Conservation (phyloP, 1,284 basidiomycete genomes). For the Termitomyces sp. region DNA sequence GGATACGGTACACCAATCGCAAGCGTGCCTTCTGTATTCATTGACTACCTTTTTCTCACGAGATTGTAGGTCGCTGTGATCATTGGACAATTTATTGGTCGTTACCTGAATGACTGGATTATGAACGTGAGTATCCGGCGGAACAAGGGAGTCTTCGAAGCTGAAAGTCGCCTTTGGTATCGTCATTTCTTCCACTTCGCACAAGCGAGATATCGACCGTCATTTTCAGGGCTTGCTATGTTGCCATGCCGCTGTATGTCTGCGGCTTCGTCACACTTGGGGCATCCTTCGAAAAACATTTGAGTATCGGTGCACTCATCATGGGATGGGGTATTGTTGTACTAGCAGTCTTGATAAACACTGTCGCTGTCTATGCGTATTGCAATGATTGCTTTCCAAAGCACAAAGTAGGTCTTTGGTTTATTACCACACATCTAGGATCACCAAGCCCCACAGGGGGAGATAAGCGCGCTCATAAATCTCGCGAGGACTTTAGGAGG, state of each 20-base stretch:
- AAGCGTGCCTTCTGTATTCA: conserved; percentile 10
- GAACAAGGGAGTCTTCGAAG: conserved; percentile 69
- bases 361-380: conserved; percentile 59
- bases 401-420: conserved; percentile 31
- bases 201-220: neutral
- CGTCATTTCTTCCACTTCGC: neutral
- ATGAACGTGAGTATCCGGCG: conserved; percentile 49
- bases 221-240: conserved; percentile 51
- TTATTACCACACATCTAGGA: neutral
- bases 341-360: conserved; percentile 58
- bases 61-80: conserved; percentile 24
- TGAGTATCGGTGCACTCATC: conserved; percentile 50
- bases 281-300: conserved; percentile 50
- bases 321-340: conserved; percentile 68
- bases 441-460: conserved; percentile 33
- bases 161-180: conserved; percentile 66
- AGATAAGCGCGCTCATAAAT: conserved; percentile 58
- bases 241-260: conserved; percentile 58
- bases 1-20: conserved; percentile 64
- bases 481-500: conserved; percentile 52
- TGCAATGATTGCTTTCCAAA: conserved; percentile 48
- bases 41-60: neutral
- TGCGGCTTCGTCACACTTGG: conserved; percentile 61
- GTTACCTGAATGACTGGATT: conserved; percentile 65
- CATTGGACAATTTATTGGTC: conserved; percentile 62